These are phyloP conservation scores for Raffaelea ambrosiae DNA, from an alignment of 2,329 filamentous ascomycete genomes.

Conservation along the genomic window DNA sequence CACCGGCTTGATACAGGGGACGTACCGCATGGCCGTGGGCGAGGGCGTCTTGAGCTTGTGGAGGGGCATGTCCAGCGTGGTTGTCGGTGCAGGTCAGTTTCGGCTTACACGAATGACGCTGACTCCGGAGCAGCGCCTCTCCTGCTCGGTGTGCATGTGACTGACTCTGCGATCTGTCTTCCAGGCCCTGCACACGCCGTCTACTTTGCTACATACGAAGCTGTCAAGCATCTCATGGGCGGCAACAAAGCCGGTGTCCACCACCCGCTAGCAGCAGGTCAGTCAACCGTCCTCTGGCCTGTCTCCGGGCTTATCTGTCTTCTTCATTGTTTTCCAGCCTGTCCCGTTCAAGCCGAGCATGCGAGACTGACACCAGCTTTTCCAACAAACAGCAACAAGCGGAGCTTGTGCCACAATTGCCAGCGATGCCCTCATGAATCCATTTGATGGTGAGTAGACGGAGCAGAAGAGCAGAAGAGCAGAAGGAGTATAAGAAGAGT, in stretches of 20 bases:
- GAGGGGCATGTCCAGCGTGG: constrained; percentile 93
- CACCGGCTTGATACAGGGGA: constrained; percentile 83
- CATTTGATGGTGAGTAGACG: constrained; percentile 76
- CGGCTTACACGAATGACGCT: no score
- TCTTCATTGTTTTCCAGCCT: constrained; percentile 4
- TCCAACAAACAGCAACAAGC: constrained; percentile 75
- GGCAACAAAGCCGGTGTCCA: constrained; percentile 82
- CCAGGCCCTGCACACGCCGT: constrained; percentile 91
- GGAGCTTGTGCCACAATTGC: constrained; percentile 94
- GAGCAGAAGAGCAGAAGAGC: no score
- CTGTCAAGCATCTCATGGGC: constrained; percentile 91
- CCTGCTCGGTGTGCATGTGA: no score
- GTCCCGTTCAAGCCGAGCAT: no score
- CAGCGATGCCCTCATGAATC: constrained; percentile 98
- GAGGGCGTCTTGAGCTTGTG: constrained; percentile 90
- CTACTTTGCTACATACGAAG: constrained; percentile 97
- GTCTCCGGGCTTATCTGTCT: not conserved
- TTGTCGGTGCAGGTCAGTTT: constrained; percentile 78
- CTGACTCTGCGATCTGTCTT: no score
- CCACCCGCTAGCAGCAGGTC: constrained; percentile 88
- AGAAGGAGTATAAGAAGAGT: no score
- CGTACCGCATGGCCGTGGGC: constrained; percentile 80
- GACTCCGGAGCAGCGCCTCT: no score
- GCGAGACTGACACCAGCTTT: no score
- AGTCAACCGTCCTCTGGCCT: constrained; percentile 19